Base-by-base conservation (phyloP, 768 basidiomycete genomes). In the Serendipita sp. region DNA sequence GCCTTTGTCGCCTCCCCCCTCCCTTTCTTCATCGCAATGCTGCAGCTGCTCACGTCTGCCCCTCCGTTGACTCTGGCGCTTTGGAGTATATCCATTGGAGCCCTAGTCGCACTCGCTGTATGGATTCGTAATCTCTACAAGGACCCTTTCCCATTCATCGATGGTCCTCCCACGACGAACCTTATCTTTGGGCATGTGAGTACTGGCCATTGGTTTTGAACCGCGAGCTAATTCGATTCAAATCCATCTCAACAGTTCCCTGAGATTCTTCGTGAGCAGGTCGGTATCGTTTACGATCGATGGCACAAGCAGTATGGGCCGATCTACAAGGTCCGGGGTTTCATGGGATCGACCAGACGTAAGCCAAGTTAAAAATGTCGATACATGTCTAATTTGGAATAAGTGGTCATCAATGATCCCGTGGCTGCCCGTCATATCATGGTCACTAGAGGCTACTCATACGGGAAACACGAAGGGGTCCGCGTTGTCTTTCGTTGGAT, bases 401-500 rank as follows among this genome's bases (percentile, higher is more conserved):
- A 11, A 60, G 56, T 60, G 11, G 36, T 60, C 56, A 34, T 60
- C 56, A 60, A 38, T 30, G 56, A 60, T 0, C 16, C 56, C 18
- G 56, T 60, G 28, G 56, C 56, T 18, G 34, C 36, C 30, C 28
- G 56, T 8, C 56, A 60, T 18, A 60, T 60, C 56, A 60, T 60
- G 56, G 56, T 60, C 28, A 60, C 18, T 0, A 4, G 34, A 30
- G 56, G 56, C 4, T 60, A 60, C 28, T 28, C 18, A n/a, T 60
- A 36, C 8, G 56, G 56, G 16, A 60, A 60, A 18, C 56, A 60
- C 32, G 56, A 60, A 60, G 56, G 56, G 8, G 56, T 60, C 0
- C 56, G 56, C 28, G 56, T 60, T 0, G 56, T 60, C 8, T 60
- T 60, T n/a, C 56, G 56, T n/a, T 60, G 56, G 56, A 60, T 60